phyloP scores from a whole-genome alignment of 495 filamentous ascomycete species.

The Neurospora africana region DNA sequence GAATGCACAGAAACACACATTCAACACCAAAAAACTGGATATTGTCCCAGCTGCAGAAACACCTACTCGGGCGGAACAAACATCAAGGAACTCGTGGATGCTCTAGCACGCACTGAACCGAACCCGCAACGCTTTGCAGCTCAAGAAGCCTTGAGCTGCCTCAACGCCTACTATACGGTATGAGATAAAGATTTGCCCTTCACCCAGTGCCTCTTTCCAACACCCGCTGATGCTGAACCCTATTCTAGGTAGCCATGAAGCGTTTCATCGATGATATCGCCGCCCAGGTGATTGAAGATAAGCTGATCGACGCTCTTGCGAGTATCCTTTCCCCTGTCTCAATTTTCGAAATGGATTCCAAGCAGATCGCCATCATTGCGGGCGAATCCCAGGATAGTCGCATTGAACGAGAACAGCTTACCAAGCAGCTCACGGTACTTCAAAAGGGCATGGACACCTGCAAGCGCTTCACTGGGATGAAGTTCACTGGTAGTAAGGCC shows the following conservation, averaged over 20 bases:
- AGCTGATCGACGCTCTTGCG: constrained; percentile 37
- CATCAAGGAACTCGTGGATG: constrained; percentile 17
- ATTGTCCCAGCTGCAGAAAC: not conserved
- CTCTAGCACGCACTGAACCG: constrained; percentile 17
- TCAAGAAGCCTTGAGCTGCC: constrained; percentile 36
- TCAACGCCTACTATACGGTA: constrained; percentile 44
- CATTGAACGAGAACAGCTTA: constrained; percentile 38
- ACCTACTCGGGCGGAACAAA: not conserved
- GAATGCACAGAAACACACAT: not conserved
- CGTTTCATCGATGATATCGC: constrained; percentile 54
- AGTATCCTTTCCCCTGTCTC: constrained; percentile 33
- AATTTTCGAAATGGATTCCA: constrained; percentile 34
- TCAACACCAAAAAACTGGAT: not conserved
- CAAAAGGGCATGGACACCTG: constrained; percentile 38
- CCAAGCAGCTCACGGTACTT: constrained; percentile 41
- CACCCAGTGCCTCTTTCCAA: not conserved
- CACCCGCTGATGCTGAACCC: constrained; percentile 6
- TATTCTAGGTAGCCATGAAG: constrained; percentile 45
- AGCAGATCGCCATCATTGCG: constrained; percentile 38
- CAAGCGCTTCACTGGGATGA: constrained; percentile 30
- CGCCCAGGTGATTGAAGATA: constrained; percentile 47
- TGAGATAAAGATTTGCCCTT: constrained; percentile 13
- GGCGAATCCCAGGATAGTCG: constrained; percentile 44
- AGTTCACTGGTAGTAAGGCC: constrained; percentile 7
- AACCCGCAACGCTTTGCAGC: constrained; percentile 34